phyloP scores from a whole-genome alignment of 2,329 filamentous ascomycete genomes.

The Penicillium vulpinum region DNA sequence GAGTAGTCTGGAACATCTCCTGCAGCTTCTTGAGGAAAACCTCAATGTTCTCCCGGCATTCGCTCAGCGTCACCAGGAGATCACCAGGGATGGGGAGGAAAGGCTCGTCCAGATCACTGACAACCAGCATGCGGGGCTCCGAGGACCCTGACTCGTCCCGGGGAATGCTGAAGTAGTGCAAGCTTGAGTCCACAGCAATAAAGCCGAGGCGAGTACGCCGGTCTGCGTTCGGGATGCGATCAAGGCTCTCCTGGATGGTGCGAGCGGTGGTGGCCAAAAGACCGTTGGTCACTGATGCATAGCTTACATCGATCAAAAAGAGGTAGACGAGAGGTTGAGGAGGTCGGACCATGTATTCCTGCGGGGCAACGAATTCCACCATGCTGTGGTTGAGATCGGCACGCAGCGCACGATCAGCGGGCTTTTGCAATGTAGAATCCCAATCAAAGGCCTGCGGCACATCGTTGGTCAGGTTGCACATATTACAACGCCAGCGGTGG shows the following conservation, averaged over 20 bases:
- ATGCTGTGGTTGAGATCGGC: conserved; percentile 94
- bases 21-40: conserved; percentile 87
- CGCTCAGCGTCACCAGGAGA: conserved; percentile 81
- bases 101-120: conserved; percentile 93
- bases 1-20: conserved; percentile 94
- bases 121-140: conserved; percentile 87
- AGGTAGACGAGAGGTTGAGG: conserved; percentile 94
- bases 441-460: conserved; percentile 99
- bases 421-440: conserved; percentile 90
- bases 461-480: conserved; percentile 98
- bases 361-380: conserved; percentile 94
- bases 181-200: conserved; percentile 87
- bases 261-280: conserved; percentile 88
- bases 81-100: conserved; percentile 94
- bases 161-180: conserved; percentile 95
- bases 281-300: conserved; percentile 82
- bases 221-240: conserved; percentile 97
- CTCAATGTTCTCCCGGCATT: conserved; percentile 89
- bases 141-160: conserved; percentile 81
- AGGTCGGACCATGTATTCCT: conserved; percentile 98
- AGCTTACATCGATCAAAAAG: conserved; percentile 94
- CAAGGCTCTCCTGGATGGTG: conserved; percentile 91
- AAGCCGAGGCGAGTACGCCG: conserved; percentile 90
- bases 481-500: conserved; percentile 98
- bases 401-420: conserved; percentile 86